Percentiles rank a stretch among this genome's conserved stretches.
Conservation (phyloP, 1,139 yeast genomes). For the Debaryomyces nepalensis region DNA sequence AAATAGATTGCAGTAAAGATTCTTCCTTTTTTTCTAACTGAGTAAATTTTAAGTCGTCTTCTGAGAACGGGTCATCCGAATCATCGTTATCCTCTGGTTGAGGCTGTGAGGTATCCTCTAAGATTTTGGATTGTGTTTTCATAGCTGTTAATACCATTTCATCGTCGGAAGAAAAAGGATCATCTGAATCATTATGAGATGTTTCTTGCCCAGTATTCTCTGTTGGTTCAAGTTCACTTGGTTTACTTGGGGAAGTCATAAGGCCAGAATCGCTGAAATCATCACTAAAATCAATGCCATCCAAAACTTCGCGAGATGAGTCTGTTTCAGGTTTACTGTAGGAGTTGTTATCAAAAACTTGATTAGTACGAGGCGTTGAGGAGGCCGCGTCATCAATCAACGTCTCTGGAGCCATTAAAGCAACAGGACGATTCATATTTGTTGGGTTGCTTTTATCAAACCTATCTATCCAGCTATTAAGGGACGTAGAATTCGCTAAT, state of each 20-base stretch:
- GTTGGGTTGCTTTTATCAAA: slow-evolving; percentile 26
- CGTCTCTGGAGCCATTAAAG: not conserved
- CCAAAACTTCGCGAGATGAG: slow-evolving; percentile 5
- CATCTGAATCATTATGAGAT: slow-evolving; percentile 24
- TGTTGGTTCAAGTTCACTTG: too few species aligned
- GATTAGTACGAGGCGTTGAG: not conserved
- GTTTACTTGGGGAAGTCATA: slow-evolving; percentile 11
- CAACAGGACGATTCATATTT: not conserved
- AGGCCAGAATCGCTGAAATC: slow-evolving; percentile 23
- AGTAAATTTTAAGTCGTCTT: slow-evolving; percentile 4
- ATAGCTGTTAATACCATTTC: slow-evolving; percentile 12
- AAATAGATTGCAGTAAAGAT: not conserved
- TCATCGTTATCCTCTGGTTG: not conserved
- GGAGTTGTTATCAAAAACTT: not conserved
- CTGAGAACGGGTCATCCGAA: slow-evolving; percentile 16
- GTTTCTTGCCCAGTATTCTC: not conserved
- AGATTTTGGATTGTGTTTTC: slow-evolving; percentile 3
- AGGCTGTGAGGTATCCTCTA: not conserved
- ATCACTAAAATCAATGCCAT: slow-evolving; percentile 23
- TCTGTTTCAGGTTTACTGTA: not conserved
- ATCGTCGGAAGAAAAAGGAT: slow-evolving; percentile 39
- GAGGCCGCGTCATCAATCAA: not conserved
- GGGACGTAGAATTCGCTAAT: slow-evolving; percentile 15
- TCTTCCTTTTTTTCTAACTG: slow-evolving; percentile 1
- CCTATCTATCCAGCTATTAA: slow-evolving; percentile 40